These are phyloP conservation scores for Alternaria sp. DNA, from an alignment of 2,329 filamentous ascomycete genomes.

Conservation along the genomic window DNA sequence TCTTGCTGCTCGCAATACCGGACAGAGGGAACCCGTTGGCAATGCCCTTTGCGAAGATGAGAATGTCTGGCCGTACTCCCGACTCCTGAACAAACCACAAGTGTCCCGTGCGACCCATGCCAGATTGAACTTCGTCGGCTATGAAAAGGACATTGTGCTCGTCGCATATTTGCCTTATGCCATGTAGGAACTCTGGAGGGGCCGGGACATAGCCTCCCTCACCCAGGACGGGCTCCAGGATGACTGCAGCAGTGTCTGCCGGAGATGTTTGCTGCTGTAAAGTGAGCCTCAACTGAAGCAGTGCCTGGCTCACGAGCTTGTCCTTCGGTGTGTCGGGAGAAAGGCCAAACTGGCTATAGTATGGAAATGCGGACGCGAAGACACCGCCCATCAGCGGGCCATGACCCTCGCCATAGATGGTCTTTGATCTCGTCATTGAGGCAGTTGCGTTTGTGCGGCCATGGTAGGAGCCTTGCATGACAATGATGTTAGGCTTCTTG, in stretches of 20 bases:
- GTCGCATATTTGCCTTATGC: conserved; percentile 55
- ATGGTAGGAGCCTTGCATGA: conserved; percentile 46
- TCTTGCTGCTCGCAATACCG: conserved; percentile 39
- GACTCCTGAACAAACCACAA: conserved; percentile 57
- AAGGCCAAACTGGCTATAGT: conserved; percentile 41
- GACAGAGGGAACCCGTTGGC: conserved; percentile 44
- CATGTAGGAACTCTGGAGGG: conserved; percentile 42
- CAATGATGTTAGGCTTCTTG: conserved; percentile 45
- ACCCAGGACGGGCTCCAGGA: conserved; percentile 41
- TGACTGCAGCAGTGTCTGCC: conserved; percentile 42
- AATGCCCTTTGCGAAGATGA: conserved; percentile 53
- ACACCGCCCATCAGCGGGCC: conserved; percentile 44
- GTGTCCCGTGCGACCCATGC: conserved; percentile 56
- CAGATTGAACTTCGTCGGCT: conserved; percentile 56
- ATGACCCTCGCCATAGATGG: conserved; percentile 43
- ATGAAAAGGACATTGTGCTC: conserved; percentile 57
- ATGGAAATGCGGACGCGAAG: conserved; percentile 42
- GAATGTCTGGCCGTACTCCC: conserved; percentile 55
- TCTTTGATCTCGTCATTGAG: conserved; percentile 44
- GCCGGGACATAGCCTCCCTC: conserved; percentile 45
- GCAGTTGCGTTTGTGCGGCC: conserved; percentile 43
- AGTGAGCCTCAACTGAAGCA: conserved; percentile 40
- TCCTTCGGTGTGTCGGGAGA: conserved; percentile 37
- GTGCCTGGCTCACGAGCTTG: conserved; percentile 35
- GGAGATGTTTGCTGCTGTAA: conserved; percentile 41